Conservation (phyloP, 1,284 basidiomycete species). For the Coriolopsis trogii region DNA sequence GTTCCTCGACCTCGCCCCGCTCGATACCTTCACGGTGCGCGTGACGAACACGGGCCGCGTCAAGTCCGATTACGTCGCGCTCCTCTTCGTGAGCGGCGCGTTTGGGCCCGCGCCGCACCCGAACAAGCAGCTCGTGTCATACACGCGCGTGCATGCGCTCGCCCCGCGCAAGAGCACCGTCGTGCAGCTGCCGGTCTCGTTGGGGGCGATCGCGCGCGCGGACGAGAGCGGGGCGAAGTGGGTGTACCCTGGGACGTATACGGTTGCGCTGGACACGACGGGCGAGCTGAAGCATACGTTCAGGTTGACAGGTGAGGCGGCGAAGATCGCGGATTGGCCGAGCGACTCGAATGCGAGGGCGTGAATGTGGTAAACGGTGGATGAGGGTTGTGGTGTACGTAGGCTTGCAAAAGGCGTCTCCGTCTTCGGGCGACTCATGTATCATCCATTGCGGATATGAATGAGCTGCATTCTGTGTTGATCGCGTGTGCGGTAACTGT, state of each 20-base stretch:
- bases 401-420: no score
- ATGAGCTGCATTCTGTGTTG: no score
- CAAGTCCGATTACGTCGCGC: conserved; percentile 58
- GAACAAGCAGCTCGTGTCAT: conserved; percentile 54
- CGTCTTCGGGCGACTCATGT: no score
- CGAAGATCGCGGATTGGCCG: conserved; percentile 45
- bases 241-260: conserved; percentile 51
- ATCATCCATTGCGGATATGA: no score
- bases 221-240: conserved; percentile 50
- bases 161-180: conserved; percentile 38
- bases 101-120: conserved; percentile 54
- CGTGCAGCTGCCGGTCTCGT: conserved; percentile 46
- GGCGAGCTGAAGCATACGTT: conserved; percentile 39
- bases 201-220: conserved; percentile 53
- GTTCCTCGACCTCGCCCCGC: conserved; percentile 46
- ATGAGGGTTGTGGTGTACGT: background rate
- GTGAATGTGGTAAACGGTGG: background rate
- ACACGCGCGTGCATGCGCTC: conserved; percentile 48
- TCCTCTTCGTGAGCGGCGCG: conserved; percentile 51
- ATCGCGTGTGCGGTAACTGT: no score
- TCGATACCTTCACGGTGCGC: conserved; percentile 50
- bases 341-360: conserved; percentile 21
- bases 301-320: conserved; percentile 43
- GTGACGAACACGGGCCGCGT: conserved; percentile 52
- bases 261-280: conserved; percentile 34